Conservation (phyloP, 495 filamentous ascomycete genomes). For the Lichenothelia convexa region DNA sequence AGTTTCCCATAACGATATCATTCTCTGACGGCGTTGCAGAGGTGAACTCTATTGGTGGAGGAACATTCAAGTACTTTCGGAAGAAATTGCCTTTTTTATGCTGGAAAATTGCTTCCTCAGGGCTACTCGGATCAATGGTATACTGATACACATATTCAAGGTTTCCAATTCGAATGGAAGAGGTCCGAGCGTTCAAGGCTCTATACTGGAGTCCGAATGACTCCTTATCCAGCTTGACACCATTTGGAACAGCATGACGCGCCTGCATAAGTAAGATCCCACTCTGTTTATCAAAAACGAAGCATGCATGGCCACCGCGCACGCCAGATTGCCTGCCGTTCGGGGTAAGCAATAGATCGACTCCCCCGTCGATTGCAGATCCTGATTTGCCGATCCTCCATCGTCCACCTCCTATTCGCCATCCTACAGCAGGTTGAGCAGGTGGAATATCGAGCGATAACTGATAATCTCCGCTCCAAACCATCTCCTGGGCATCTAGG, state of each 20-base stretch:
- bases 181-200: background rate
- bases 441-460: background rate
- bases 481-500: background rate
- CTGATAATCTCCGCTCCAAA: background rate
- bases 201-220: background rate
- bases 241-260: background rate
- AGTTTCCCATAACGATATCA: background rate
- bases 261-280: background rate
- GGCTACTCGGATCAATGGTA: background rate
- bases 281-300: background rate
- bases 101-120: background rate
- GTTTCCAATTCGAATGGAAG: background rate
- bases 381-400: background rate
- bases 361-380: too few species aligned
- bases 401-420: background rate
- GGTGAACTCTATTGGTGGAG: background rate
- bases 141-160: background rate
- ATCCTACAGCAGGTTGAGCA: background rate
- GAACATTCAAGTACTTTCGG: background rate
- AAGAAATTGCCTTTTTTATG: background rate
- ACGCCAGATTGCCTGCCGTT: background rate
- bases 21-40: background rate
- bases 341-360: background rate
- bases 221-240: background rate
- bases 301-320: background rate